phyloP scores from a whole-genome alignment of 1,284 basidiomycete species.

The Apiotrichum siamense region DNA sequence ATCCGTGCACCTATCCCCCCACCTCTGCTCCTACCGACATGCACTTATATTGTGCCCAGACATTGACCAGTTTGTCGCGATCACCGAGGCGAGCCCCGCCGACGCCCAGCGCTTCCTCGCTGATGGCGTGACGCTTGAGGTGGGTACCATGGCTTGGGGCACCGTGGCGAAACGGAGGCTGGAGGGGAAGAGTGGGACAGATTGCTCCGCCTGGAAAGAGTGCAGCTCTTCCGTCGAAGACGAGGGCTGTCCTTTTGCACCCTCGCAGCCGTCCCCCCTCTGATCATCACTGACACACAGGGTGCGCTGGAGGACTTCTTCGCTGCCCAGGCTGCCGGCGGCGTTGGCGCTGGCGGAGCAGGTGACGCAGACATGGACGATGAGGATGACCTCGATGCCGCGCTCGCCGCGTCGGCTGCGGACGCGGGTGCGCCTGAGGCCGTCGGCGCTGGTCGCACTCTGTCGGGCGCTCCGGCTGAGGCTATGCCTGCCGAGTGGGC shows the following conservation, averaged over 20 bases:
- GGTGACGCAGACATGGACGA: conserved; percentile 24
- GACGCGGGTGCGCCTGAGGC: too few species aligned
- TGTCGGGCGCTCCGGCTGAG: conserved; percentile 28
- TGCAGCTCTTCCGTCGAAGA: too few species aligned
- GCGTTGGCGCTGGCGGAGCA: conserved; percentile 3
- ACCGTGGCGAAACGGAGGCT: too few species aligned
- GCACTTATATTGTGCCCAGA: conserved; percentile 20
- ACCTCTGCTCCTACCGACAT: not conserved
- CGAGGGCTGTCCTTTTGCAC: too few species aligned
- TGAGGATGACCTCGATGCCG: conserved; percentile 20
- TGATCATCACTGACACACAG: conserved; percentile 13
- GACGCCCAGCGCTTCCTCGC: conserved; percentile 40
- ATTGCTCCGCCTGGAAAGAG: too few species aligned
- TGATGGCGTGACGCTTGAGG: conserved; percentile 40
- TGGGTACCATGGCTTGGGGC: conserved; percentile 20
- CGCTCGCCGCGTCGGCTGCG: conserved; percentile 9
- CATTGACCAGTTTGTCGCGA: conserved; percentile 42
- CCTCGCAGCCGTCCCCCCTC: not conserved
- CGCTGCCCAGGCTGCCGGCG: conserved; percentile 32
- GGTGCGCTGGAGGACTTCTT: conserved; percentile 44
- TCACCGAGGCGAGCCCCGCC: conserved; percentile 39
- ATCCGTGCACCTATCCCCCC: not conserved
- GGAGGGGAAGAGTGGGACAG: too few species aligned
- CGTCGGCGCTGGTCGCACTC: conserved; percentile 24
- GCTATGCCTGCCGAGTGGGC: conserved; percentile 41